Evolutionary conservation across 495 filamentous ascomycete genomes (phyloP).

Genomic region (Aspergillus sclerotioniger): DNA sequence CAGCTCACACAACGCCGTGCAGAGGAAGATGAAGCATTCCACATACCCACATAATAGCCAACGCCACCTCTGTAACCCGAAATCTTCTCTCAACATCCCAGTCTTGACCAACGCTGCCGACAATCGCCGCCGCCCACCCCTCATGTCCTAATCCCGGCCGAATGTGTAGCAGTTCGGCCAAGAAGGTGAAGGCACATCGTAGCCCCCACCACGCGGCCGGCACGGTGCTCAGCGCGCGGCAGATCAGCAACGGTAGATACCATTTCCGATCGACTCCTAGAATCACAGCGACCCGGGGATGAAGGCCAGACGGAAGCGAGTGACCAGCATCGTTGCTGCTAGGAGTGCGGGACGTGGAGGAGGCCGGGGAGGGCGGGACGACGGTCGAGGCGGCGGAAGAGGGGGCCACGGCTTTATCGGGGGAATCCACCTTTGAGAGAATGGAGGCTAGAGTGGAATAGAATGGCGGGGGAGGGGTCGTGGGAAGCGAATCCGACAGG

Average conservation of each 20-base stretch:
- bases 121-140: constrained; percentile 45
- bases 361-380: constrained; percentile 36
- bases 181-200: constrained; percentile 57
- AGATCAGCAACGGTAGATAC: constrained; percentile 61
- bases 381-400: constrained; percentile 18
- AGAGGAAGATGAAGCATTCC: neutral
- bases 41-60: constrained; percentile 83
- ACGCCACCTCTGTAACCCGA: constrained; percentile 70
- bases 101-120: constrained; percentile 45
- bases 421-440: constrained; percentile 15
- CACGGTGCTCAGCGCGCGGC: constrained; percentile 57
- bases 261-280: constrained; percentile 61
- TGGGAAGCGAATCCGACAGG: constrained; percentile 8
- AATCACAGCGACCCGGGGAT: constrained; percentile 64
- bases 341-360: constrained; percentile 36
- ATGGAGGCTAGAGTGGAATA: constrained; percentile 5
- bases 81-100: constrained; percentile 58
- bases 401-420: constrained; percentile 35
- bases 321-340: constrained; percentile 35
- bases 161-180: constrained; percentile 54
- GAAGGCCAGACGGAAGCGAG: constrained; percentile 36
- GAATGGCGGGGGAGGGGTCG: constrained; percentile 18
- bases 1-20: neutral
- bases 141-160: constrained; percentile 46
- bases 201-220: constrained; percentile 64